A percentile compares a stretch with the other conserved stretches of the same genome.
These are phyloP conservation scores for Talaromyces thailandensis DNA, from an alignment of 495 filamentous ascomycete genomes.

Conservation along the genomic window DNA sequence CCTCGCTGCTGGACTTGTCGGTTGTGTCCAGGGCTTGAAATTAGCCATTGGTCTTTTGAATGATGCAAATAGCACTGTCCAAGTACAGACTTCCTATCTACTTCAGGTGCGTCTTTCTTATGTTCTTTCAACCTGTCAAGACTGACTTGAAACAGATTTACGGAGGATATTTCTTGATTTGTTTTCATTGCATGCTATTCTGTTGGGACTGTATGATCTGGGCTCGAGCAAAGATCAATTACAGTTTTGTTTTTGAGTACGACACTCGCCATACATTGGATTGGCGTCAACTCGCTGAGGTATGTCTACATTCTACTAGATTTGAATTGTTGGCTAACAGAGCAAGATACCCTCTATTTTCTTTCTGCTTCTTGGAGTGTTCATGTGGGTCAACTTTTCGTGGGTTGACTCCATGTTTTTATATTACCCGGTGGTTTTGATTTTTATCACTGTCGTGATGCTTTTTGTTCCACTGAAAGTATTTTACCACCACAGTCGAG, in stretches of 20 bases:
- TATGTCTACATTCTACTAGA: constrained; percentile 15
- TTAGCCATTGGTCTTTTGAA: constrained; percentile 49
- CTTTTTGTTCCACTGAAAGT: constrained; percentile 67
- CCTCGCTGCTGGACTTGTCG: constrained; percentile 62
- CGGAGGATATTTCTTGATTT: constrained; percentile 70
- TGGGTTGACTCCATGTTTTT: constrained; percentile 62
- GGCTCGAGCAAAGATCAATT: constrained; percentile 80
- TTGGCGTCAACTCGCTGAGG: constrained; percentile 81
- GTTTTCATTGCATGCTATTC: constrained; percentile 67
- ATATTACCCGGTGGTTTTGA: constrained; percentile 82
- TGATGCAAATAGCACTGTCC: constrained; percentile 33
- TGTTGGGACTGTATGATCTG: constrained; percentile 74
- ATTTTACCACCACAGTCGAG: constrained; percentile 66
- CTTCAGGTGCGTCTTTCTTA: constrained; percentile 45
- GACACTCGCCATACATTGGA: constrained; percentile 77
- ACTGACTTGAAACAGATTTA: constrained; percentile 55
- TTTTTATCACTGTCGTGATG: constrained; percentile 53
- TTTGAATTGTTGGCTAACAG: not conserved
- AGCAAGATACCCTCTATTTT: constrained; percentile 64
- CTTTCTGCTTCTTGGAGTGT: constrained; percentile 64
- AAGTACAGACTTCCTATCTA: constrained; percentile 59
- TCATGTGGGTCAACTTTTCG: constrained; percentile 84
- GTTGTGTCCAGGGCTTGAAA: constrained; percentile 66
- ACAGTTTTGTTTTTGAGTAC: constrained; percentile 94
- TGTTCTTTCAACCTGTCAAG: not conserved